These are phyloP conservation scores for Blepharisma undulans DNA, from an alignment of 169 alveolate genomes.

Conservation along the genomic window DNA sequence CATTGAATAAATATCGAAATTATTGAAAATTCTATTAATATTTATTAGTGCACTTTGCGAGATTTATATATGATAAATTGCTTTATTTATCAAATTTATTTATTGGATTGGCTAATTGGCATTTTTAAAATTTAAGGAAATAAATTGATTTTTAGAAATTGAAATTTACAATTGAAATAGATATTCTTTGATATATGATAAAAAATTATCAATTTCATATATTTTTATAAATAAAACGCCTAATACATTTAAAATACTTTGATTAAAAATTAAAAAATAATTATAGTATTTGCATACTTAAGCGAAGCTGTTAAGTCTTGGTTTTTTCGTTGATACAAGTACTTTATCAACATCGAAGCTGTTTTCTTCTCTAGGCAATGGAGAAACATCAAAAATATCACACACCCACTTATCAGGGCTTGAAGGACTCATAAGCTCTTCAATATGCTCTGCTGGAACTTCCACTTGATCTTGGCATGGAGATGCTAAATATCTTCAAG, in stretches of 20 bases:
- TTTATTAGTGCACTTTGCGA: background rate
- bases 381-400: background rate
- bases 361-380: background rate
- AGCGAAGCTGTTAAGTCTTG: background rate
- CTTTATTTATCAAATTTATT: background rate
- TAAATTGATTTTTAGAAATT: too few relatives aligned
- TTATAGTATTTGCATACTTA: background rate
- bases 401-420: background rate
- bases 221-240: too few relatives aligned
- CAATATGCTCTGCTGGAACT: background rate
- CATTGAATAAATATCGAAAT: background rate
- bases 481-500: background rate
- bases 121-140: too few relatives aligned
- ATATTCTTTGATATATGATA: too few relatives aligned
- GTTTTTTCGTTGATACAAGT: background rate
- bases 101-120: too few relatives aligned
- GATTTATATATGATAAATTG: too few relatives aligned
- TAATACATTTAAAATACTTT: too few relatives aligned
- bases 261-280: too few relatives aligned
- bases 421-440: background rate
- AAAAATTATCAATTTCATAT: too few relatives aligned
- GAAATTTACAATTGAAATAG: too few relatives aligned
- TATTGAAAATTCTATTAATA: background rate
- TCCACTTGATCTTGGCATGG: conserved; percentile 17
- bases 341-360: background rate